phyloP scores from a whole-genome alignment of 768 basidiomycete genomes.

The Pseudohyphozyma bogoriensis region DNA sequence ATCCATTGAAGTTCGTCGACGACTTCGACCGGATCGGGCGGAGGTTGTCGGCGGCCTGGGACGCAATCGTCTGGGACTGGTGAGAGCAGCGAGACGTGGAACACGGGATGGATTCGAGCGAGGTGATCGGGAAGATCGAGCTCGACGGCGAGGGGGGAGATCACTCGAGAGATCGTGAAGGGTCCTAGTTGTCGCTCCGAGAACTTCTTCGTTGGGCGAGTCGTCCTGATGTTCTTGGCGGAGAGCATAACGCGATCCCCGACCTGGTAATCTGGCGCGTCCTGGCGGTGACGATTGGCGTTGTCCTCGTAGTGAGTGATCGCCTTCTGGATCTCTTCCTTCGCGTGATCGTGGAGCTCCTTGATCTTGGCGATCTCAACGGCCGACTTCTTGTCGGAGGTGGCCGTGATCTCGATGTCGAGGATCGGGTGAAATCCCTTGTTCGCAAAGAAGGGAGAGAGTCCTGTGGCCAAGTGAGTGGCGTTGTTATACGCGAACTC shows the following conservation, averaged over 20 bases:
- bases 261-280: neutral
- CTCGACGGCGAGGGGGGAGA: conserved; percentile 4
- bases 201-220: conserved; percentile 2
- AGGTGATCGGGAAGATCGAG: conserved; percentile 38
- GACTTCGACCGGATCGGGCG: conserved; percentile 14
- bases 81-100: conserved; percentile 39
- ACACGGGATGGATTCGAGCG: conserved; percentile 41
- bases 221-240: neutral
- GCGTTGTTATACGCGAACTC: conserved; percentile 40
- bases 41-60: conserved; percentile 13
- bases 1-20: neutral
- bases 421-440: conserved; percentile 15
- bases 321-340: neutral
- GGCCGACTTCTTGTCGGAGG: neutral
- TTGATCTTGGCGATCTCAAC: neutral
- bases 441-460: conserved; percentile 35
- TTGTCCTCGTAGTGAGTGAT: neutral
- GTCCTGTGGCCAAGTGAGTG: conserved; percentile 33
- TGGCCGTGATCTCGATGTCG: neutral
- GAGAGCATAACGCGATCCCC: conserved; percentile 1
- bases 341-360: neutral
- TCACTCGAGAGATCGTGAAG: neutral
- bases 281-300: neutral
- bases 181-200: neutral
- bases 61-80: conserved; percentile 34